Conservation (phyloP, 2,329 filamentous ascomycete species). For the Aureobasidium subglaciale region DNA sequence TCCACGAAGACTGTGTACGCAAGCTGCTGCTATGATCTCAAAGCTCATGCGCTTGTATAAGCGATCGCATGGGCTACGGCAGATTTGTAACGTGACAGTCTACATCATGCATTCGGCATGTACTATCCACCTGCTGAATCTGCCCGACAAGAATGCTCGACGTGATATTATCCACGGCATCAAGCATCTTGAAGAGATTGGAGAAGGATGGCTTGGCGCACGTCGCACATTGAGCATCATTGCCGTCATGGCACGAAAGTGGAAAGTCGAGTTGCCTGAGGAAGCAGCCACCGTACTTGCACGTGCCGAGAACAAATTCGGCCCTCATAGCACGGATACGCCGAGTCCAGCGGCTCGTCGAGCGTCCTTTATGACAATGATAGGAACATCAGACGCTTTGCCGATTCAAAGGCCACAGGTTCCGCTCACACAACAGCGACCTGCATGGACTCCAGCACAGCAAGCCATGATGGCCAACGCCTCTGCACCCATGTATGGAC, state of each 20-base stretch:
- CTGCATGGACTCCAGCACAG: slow-evolving; percentile 3
- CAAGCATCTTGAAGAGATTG: slow-evolving; percentile 90
- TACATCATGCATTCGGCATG: slow-evolving; percentile 94
- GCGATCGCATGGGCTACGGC: slow-evolving; percentile 78
- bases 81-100: slow-evolving; percentile 93
- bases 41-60: slow-evolving; percentile 94
- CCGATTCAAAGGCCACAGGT: slow-evolving; percentile 16
- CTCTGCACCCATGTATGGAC: background rate
- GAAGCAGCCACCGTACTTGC: slow-evolving; percentile 72
- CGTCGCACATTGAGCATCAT: slow-evolving; percentile 78
- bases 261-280: slow-evolving; percentile 78
- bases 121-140: slow-evolving; percentile 86
- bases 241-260: slow-evolving; percentile 77
- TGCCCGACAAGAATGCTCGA: slow-evolving; percentile 84
- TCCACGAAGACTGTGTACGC: slow-evolving; percentile 81
- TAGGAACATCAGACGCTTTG: background rate
- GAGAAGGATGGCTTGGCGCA: slow-evolving; percentile 88
- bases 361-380: background rate
- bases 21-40: slow-evolving; percentile 81
- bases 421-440: slow-evolving; percentile 19
- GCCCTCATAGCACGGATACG: slow-evolving; percentile 57
- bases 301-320: slow-evolving; percentile 73
- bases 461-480: background rate
- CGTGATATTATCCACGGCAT: slow-evolving; percentile 86
- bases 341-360: slow-evolving; percentile 42